These are phyloP conservation scores for Psidium friedrichsthalianum DNA, from an alignment of 345 rosid genomes.

Conservation along the genomic window DNA sequence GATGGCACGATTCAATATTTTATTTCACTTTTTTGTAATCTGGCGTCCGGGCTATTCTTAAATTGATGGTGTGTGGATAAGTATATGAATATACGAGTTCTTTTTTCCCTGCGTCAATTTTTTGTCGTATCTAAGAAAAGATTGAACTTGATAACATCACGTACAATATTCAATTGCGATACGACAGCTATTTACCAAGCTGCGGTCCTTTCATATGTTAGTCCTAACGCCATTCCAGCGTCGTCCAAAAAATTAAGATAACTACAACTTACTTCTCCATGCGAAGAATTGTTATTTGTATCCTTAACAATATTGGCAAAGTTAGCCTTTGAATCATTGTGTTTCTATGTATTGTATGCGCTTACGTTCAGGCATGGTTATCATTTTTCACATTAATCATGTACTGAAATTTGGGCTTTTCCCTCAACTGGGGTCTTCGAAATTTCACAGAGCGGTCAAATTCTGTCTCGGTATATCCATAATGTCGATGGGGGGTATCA, in stretches of 20 bases:
- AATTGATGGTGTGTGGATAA: too few relatives aligned
- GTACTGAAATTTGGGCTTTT: not conserved
- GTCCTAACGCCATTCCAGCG: not conserved
- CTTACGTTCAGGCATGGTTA: not conserved
- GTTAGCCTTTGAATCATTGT: not conserved
- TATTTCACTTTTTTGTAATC: too few relatives aligned
- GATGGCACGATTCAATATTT: too few relatives aligned
- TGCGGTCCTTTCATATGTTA: not conserved
- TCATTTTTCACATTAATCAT: not conserved
- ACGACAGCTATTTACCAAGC: too few relatives aligned
- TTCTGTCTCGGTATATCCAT: not conserved
- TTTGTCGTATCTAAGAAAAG: too few relatives aligned
- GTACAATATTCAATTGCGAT: too few relatives aligned
- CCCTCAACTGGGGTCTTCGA: not conserved
- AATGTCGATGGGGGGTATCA: not conserved
- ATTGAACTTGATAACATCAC: too few relatives aligned
- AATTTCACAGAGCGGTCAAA: not conserved
- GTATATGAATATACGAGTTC: too few relatives aligned
- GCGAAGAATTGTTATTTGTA: not conserved
- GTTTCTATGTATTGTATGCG: not conserved
- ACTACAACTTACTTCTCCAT: not conserved
- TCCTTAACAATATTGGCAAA: not conserved
- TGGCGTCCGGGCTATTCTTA: too few relatives aligned
- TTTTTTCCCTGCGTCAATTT: too few relatives aligned
- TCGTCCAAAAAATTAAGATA: not conserved